Percentiles rank a stretch among this genome's conserved stretches.
phyloP scores from a whole-genome alignment of 441 rosid species.

The Raphanus hybrid region DNA sequence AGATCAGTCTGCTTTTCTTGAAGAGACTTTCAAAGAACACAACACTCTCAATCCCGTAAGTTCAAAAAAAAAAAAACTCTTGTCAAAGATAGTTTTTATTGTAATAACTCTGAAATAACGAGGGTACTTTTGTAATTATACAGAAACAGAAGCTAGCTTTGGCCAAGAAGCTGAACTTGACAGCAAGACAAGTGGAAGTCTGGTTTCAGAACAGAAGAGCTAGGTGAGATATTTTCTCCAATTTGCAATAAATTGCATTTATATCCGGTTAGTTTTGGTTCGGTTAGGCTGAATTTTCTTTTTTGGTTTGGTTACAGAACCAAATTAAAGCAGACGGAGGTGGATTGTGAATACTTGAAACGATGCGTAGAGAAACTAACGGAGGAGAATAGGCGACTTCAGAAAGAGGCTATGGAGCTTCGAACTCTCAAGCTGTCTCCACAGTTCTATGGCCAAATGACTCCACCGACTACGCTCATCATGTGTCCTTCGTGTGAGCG shows the following conservation, averaged over 20 bases:
- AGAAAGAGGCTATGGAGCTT: conserved; percentile 88
- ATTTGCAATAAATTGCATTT: conserved; percentile 1
- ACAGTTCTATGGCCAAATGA: conserved; percentile 90
- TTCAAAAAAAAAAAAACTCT: conserved; percentile 1
- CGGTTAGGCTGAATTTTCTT: neutral
- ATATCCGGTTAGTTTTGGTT: neutral
- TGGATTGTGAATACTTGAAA: conserved; percentile 89
- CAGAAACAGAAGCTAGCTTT: conserved; percentile 89
- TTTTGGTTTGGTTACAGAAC: conserved; percentile 55
- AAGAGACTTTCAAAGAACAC: conserved; percentile 91
- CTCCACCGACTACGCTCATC: conserved; percentile 95
- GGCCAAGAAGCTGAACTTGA: conserved; percentile 83
- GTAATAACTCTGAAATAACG: conserved; percentile 9
- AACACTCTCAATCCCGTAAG: conserved; percentile 96
- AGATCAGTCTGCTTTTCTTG: conserved; percentile 91
- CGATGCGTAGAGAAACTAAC: conserved; percentile 89
- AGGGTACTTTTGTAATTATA: conserved; percentile 35
- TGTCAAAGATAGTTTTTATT: neutral
- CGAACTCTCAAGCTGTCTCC: conserved; percentile 93
- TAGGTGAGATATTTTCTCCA: conserved; percentile 56
- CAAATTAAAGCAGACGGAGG: conserved; percentile 96
- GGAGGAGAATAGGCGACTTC: conserved; percentile 87
- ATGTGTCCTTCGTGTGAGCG: conserved; percentile 99
- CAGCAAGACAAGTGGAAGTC: conserved; percentile 92
- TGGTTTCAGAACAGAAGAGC: conserved; percentile 99